Evolutionary conservation across 345 rosid species (phyloP).

Genomic region (Viola odorata): DNA sequence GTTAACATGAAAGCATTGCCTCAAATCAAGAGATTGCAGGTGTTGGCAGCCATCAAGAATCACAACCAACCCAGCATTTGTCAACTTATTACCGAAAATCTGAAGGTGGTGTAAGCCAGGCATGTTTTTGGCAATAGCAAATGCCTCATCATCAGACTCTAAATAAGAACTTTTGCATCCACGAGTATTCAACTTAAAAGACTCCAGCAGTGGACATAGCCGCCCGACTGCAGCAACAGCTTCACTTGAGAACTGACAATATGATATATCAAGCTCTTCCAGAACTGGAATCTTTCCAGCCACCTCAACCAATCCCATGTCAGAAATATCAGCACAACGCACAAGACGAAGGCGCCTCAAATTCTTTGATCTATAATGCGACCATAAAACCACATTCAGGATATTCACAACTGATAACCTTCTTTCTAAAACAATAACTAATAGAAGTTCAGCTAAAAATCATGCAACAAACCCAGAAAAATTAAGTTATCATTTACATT

Average conservation of each 20-base stretch:
- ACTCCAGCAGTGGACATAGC: too few relatives aligned
- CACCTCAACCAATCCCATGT: slow-evolving; percentile 35
- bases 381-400: background rate
- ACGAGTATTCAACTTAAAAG: too few relatives aligned
- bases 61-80: slow-evolving; percentile 50
- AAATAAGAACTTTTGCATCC: slow-evolving; percentile 13
- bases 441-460: too few relatives aligned
- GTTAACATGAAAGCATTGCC: slow-evolving; percentile 49
- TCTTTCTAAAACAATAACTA: too few relatives aligned
- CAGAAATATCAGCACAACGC: slow-evolving; percentile 27
- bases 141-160: slow-evolving; percentile 44
- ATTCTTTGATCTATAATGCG: slow-evolving; percentile 34
- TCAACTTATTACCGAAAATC: slow-evolving; percentile 41
- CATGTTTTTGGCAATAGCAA: slow-evolving; percentile 60
- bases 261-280: slow-evolving; percentile 53
- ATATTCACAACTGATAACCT: too few relatives aligned
- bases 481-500: too few relatives aligned
- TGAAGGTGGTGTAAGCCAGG: slow-evolving; percentile 44
- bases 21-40: slow-evolving; percentile 64
- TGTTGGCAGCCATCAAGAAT: slow-evolving; percentile 57
- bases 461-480: too few relatives aligned
- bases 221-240: slow-evolving; percentile 30
- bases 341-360: slow-evolving; percentile 44
- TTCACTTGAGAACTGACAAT: slow-evolving; percentile 22
- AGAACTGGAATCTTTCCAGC: slow-evolving; percentile 42